Conservation (phyloP, 1,284 basidiomycete species). For the Boletus semigastroideus region DNA sequence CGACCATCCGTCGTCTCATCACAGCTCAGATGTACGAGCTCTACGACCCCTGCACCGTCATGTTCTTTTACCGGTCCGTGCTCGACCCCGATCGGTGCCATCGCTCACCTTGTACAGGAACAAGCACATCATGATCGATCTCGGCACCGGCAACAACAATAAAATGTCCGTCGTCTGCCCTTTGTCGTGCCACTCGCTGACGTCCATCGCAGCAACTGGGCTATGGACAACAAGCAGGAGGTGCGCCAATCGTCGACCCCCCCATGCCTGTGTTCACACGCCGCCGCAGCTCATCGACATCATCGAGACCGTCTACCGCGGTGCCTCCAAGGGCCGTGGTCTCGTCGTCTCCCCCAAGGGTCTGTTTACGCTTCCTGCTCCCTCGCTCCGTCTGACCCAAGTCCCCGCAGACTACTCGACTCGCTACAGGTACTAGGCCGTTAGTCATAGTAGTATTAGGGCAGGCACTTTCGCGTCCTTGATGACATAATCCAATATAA, state of each 20-base stretch:
- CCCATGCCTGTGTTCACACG: conserved; percentile 4
- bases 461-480: conserved; percentile 23
- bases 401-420: conserved; percentile 74
- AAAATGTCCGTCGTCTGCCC: conserved; percentile 74
- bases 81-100: not conserved
- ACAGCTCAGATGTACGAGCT: conserved; percentile 82
- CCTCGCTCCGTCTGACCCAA: conserved; percentile 2
- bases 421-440: conserved; percentile 68
- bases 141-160: conserved; percentile 99
- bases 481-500: conserved; percentile 22
- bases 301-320: conserved; percentile 97
- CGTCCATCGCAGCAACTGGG: conserved; percentile 77
- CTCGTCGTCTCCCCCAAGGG: conserved; percentile 97
- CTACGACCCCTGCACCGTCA: conserved; percentile 94
- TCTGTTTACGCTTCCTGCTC: conserved; percentile 37
- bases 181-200: not conserved
- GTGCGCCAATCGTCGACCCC: conserved; percentile 37
- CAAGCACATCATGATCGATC: conserved; percentile 99
- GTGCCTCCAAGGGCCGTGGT: conserved; percentile 97
- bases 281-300: conserved; percentile 86
- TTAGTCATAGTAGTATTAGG: conserved; percentile 5
- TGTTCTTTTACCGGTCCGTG: conserved; percentile 94
- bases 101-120: conserved; percentile 54
- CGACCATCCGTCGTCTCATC: not conserved
- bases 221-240: conserved; percentile 97